Conservation (phyloP, 169 alveolate species). For the Plasmodium adleri region DNA sequence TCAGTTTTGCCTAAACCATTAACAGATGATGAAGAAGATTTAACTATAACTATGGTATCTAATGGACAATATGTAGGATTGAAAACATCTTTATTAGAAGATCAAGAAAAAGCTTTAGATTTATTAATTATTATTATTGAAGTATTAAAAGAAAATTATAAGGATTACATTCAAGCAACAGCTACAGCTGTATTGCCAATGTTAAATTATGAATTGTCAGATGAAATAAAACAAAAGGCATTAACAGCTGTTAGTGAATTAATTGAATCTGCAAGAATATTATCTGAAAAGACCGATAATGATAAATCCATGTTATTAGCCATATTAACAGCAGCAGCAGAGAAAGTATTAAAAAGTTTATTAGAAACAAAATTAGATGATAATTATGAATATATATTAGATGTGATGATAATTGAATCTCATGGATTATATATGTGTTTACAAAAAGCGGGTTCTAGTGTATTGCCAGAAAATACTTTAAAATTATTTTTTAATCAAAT, state of each 20-base stretch:
- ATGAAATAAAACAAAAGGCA: conserved; percentile 87
- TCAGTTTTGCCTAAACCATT: conserved; percentile 50
- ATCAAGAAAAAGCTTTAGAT: conserved; percentile 81
- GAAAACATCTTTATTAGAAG: conserved; percentile 84
- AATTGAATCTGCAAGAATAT: conserved; percentile 85
- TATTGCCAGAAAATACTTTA: conserved; percentile 75
- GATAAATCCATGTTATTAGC: conserved; percentile 81
- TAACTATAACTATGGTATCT: conserved; percentile 84
- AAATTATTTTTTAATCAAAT: conserved; percentile 63
- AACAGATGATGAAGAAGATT: conserved; percentile 80
- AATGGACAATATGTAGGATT: conserved; percentile 84
- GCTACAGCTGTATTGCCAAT: conserved; percentile 86
- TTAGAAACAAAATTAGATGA: conserved; percentile 72
- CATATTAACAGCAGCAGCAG: conserved; percentile 77
- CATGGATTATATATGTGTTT: conserved; percentile 84
- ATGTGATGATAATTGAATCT: conserved; percentile 82
- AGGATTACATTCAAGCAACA: conserved; percentile 83
- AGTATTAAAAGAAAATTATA: conserved; percentile 83
- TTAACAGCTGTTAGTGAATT: conserved; percentile 87
- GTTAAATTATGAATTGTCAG: conserved; percentile 82
- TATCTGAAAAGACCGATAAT: conserved; percentile 80
- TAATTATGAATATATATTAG: conserved; percentile 77
- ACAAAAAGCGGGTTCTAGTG: conserved; percentile 86
- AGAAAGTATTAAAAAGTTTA: conserved; percentile 62
- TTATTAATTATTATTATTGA: conserved; percentile 81